Evolutionary conservation across 768 basidiomycete genomes (phyloP).

Genomic region (Tylopilus sp.): DNA sequence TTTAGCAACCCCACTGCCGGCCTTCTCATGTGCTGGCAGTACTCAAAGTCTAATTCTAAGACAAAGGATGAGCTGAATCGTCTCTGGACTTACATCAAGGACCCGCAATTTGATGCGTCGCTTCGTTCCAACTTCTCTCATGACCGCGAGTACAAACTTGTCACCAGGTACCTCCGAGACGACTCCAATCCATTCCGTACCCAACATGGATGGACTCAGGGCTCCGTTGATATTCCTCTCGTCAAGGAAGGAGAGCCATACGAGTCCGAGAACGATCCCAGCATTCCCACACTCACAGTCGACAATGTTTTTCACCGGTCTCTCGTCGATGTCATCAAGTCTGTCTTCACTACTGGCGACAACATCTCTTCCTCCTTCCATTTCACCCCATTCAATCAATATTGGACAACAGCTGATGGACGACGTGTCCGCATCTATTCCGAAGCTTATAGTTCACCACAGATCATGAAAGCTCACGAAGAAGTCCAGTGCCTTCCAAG

Average conservation of each 20-base stretch:
- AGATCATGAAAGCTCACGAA: neutral
- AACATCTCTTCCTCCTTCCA: neutral
- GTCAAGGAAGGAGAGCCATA: neutral
- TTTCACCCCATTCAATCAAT: neutral
- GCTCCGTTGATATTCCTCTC: neutral
- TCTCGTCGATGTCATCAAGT: neutral
- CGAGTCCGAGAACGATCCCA: neutral
- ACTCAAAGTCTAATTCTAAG: neutral
- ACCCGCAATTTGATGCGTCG: neutral
- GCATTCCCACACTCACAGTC: neutral
- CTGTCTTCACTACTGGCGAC: neutral
- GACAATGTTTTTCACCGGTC: neutral
- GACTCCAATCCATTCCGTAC: neutral
- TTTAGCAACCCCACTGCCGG: neutral
- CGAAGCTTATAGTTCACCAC: neutral
- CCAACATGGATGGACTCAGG: neutral
- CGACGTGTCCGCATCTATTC: neutral
- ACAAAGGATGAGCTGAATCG: neutral
- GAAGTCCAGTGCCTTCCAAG: no score
- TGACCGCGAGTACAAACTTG: neutral
- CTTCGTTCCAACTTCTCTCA: neutral
- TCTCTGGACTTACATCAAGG: neutral
- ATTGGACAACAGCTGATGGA: neutral
- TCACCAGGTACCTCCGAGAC: neutral
- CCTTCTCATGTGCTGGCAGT: neutral